Evolutionary conservation across 768 basidiomycete genomes (phyloP).

Genomic region (Sporobolomyces roseus): DNA sequence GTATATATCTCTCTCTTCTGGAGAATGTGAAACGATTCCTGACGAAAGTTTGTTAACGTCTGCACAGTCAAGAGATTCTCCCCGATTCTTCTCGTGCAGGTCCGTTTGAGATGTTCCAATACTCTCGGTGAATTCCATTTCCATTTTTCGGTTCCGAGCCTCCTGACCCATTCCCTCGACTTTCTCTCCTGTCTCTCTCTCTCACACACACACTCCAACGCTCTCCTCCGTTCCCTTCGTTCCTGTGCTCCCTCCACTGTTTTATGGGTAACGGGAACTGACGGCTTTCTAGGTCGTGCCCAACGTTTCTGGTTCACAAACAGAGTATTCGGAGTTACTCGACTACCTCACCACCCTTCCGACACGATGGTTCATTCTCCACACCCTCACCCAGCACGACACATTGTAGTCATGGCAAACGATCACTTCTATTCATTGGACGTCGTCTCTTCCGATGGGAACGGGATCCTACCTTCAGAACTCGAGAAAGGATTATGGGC

Average conservation of each 20-base stretch:
- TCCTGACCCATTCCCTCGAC: too few species aligned
- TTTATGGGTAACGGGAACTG: too few species aligned
- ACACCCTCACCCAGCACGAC: conserved; percentile 53
- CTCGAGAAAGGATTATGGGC: conserved; percentile 56
- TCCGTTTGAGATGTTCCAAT: conserved; percentile 54
- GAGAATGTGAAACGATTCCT: too few species aligned
- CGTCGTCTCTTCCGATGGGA: conserved; percentile 54
- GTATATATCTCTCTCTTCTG: conserved; percentile 8
- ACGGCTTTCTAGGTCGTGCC: conserved; percentile 26
- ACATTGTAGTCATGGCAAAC: conserved; percentile 66
- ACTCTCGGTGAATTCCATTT: conserved; percentile 46
- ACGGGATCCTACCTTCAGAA: conserved; percentile 56
- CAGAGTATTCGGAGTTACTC: conserved; percentile 66
- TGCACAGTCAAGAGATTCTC: conserved; percentile 62
- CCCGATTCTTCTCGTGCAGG: conserved; percentile 71
- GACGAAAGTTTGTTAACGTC: too few species aligned
- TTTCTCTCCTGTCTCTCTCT: too few species aligned
- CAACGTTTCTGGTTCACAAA: conserved; percentile 43
- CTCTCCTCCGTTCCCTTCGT: background rate
- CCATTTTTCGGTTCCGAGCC: conserved; percentile 30
- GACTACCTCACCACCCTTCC: conserved; percentile 65
- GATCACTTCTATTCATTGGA: conserved; percentile 76
- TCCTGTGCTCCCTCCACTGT: background rate
- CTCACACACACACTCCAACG: too few species aligned
- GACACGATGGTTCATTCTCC: conserved; percentile 62